These are phyloP conservation scores for Ceratobasidium sp. DNA, from an alignment of 1,284 basidiomycete genomes.

Conservation along the genomic window DNA sequence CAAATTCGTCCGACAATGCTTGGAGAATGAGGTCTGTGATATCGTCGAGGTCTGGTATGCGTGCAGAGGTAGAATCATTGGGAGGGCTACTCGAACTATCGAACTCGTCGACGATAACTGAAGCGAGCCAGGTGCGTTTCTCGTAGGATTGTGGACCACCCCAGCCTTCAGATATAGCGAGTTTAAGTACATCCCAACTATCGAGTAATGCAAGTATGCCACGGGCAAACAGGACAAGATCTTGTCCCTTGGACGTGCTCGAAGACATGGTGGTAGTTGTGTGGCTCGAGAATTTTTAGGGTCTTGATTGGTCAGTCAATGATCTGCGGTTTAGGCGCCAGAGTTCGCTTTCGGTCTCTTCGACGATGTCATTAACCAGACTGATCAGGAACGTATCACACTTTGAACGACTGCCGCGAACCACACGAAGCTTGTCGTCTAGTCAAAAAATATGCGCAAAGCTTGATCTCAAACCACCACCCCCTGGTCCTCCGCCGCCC, in stretches of 20 bases:
- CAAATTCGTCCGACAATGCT: conserved; percentile 86
- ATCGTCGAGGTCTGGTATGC: conserved; percentile 72
- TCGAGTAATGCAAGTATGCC: conserved; percentile 80
- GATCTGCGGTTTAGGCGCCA: conserved; percentile 15
- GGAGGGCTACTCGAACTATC: conserved; percentile 54
- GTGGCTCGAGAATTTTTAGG: conserved; percentile 30
- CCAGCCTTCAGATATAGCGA: conserved; percentile 84
- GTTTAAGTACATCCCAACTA: conserved; percentile 81
- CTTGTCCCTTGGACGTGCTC: conserved; percentile 32
- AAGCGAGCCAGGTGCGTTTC: conserved; percentile 84
- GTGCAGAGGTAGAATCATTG: conserved; percentile 46
- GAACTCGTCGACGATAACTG: conserved; percentile 83
- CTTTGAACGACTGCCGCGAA: not conserved
- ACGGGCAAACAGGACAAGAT: conserved; percentile 73
- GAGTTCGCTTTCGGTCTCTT: not conserved
- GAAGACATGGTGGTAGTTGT: conserved; percentile 18
- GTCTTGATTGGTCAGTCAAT: conserved; percentile 17
- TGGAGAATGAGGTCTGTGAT: conserved; percentile 80
- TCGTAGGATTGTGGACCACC: conserved; percentile 74
- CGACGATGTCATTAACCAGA: not conserved
- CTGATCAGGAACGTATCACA: not conserved
- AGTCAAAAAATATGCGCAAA: conserved; percentile 8
- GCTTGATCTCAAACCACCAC: conserved; percentile 21
- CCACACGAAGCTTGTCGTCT: not conserved
- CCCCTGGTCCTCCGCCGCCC: conserved; percentile 29